Evolutionary conservation across 2,329 filamentous ascomycete species (phyloP).

Genomic region (Fusarium palustre): DNA sequence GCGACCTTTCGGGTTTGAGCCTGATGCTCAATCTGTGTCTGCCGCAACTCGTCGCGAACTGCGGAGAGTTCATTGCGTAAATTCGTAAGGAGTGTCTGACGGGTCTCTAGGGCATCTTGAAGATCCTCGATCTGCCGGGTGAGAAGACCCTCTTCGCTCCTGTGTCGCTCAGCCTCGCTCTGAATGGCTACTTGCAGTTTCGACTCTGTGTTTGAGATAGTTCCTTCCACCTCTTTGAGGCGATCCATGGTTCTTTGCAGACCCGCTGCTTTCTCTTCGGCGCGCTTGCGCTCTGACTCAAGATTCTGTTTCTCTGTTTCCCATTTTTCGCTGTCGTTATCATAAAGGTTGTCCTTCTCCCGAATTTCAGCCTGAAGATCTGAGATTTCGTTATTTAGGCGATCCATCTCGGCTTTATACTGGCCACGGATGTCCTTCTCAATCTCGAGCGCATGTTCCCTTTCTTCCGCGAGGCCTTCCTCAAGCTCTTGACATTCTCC

Average conservation of each 20-base stretch:
- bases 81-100: constrained; percentile 73
- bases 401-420: constrained; percentile 60
- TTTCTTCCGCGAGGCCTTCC: constrained; percentile 63
- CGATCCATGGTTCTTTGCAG: constrained; percentile 78
- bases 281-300: constrained; percentile 72
- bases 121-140: constrained; percentile 80
- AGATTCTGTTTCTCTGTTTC: constrained; percentile 72
- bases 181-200: constrained; percentile 75
- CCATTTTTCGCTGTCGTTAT: constrained; percentile 79
- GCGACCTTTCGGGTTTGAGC: constrained; percentile 73
- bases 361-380: constrained; percentile 72
- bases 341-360: constrained; percentile 77
- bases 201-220: constrained; percentile 73
- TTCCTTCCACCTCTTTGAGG: constrained; percentile 75
- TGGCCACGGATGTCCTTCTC: constrained; percentile 68
- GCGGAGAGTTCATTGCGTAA: constrained; percentile 74
- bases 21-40: constrained; percentile 72
- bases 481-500: constrained; percentile 62
- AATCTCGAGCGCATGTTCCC: constrained; percentile 67
- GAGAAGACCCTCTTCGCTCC: constrained; percentile 76
- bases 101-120: constrained; percentile 75
- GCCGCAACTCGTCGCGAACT: constrained; percentile 76
- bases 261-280: constrained; percentile 74
- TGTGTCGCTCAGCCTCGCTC: constrained; percentile 78
- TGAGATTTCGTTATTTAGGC: constrained; percentile 69